A percentile compares a stretch with the other conserved stretches of the same genome.
These are phyloP conservation scores for Suhomyces wounanorum DNA, from an alignment of 1,139 yeast species.

Conservation along the genomic window DNA sequence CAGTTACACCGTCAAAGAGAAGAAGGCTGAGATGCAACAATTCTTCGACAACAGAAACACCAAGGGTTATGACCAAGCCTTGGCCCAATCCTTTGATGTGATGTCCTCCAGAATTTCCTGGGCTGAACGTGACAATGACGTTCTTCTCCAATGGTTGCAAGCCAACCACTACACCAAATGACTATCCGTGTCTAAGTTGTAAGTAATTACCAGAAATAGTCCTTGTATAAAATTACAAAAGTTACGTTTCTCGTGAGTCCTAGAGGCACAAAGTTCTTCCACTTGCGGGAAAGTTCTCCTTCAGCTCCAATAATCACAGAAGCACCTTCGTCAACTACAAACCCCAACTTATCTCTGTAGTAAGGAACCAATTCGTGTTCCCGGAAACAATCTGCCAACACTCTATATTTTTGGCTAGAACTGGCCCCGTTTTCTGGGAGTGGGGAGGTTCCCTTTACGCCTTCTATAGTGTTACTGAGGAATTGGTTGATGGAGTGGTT, in stretches of 20 bases:
- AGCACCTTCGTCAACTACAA: slow-evolving; percentile 14
- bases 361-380: slow-evolving; percentile 35
- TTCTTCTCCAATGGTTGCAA: slow-evolving; percentile 55
- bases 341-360: slow-evolving; percentile 46
- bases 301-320: neutral
- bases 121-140: slow-evolving; percentile 62
- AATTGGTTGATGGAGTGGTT: neutral
- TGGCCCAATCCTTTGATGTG: slow-evolving; percentile 71
- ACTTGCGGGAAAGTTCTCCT: neutral
- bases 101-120: slow-evolving; percentile 63
- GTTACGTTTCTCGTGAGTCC: neutral
- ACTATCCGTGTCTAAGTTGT: slow-evolving; percentile 2
- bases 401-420: neutral
- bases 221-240: neutral
- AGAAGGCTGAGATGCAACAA: slow-evolving; percentile 54
- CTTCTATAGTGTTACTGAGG: neutral
- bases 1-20: slow-evolving; percentile 64
- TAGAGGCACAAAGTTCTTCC: neutral
- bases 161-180: slow-evolving; percentile 39
- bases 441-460: neutral
- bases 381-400: neutral
- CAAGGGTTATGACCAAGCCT: slow-evolving; percentile 71
- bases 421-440: neutral
- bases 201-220: neutral
- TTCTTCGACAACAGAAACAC: slow-evolving; percentile 66